phyloP scores from a whole-genome alignment of 1,284 basidiomycete genomes.

The Heliocybe sulcata region DNA sequence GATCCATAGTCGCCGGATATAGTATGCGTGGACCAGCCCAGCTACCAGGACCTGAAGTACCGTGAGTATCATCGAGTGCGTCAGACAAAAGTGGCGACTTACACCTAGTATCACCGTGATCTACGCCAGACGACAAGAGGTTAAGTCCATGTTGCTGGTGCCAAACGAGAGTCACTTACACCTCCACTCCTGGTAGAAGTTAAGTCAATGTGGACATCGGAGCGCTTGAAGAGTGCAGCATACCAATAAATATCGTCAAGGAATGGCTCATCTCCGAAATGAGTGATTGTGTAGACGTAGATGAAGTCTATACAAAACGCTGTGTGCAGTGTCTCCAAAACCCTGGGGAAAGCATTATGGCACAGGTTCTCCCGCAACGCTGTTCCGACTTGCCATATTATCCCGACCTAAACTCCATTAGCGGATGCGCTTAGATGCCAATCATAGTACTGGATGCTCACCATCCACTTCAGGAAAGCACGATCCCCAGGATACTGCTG shows the following conservation, averaged over 20 bases:
- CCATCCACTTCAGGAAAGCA: conserved; percentile 28
- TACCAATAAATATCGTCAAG: not conserved
- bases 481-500: conserved; percentile 31
- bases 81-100: not conserved
- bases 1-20: not conserved
- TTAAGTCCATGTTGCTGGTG: not conserved
- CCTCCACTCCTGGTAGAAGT: not conserved
- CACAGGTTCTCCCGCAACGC: no score
- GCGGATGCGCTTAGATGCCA: not conserved
- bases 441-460: conserved; percentile 16
- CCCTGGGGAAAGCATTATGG: no score
- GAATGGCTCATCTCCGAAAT: not conserved
- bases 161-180: not conserved
- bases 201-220: not conserved
- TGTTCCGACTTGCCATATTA: not conserved
- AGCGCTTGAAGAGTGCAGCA: no score
- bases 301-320: not conserved
- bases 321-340: not conserved
- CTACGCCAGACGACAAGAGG: not conserved
- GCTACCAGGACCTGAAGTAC: not conserved
- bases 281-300: not conserved
- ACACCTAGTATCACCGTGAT: not conserved
- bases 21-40: not conserved
- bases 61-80: not conserved
- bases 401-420: not conserved